These are phyloP conservation scores for Solanum stenotomum DNA, from an alignment of 257 asterid genomes.

Conservation along the genomic window DNA sequence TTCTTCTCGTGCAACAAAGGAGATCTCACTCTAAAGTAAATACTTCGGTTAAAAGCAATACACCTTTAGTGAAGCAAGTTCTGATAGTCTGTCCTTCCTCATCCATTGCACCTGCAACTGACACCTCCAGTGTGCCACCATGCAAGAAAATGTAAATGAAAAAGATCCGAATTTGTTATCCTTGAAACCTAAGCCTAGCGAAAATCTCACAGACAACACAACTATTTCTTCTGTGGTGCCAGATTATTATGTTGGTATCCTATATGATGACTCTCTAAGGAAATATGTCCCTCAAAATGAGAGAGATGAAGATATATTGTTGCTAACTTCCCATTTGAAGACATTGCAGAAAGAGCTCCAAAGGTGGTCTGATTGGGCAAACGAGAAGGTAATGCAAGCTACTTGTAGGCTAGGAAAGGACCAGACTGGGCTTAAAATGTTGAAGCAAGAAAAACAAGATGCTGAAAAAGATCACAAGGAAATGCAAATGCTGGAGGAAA, in stretches of 20 bases:
- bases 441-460: conserved; percentile 69
- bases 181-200: conserved; percentile 7
- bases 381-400: conserved; percentile 63
- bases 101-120: conserved; percentile 7
- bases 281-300: conserved; percentile 36
- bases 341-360: conserved; percentile 35
- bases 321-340: conserved; percentile 30
- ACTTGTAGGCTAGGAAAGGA: conserved; percentile 56
- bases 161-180: conserved; percentile 13
- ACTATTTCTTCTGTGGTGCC: conserved; percentile 15
- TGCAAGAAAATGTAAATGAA: conserved; percentile 18
- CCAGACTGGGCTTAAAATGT: conserved; percentile 45
- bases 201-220: conserved; percentile 3
- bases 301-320: conserved; percentile 36
- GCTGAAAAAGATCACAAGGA: conserved; percentile 44
- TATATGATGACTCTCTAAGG: conserved; percentile 41
- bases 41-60: conserved; percentile 14
- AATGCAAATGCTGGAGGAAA: conserved; percentile 48
- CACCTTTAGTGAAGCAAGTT: conserved; percentile 16
- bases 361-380: conserved; percentile 61
- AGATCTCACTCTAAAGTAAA: conserved; percentile 24
- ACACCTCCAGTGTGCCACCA: not conserved
- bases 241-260: conserved; percentile 37
- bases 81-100: conserved; percentile 1
- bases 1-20: conserved; percentile 24